Evolutionary conservation across 257 asterid species (phyloP), one percentile per base, ranked within the genome.

Genomic region (Osmanthus fragrans): DNA sequence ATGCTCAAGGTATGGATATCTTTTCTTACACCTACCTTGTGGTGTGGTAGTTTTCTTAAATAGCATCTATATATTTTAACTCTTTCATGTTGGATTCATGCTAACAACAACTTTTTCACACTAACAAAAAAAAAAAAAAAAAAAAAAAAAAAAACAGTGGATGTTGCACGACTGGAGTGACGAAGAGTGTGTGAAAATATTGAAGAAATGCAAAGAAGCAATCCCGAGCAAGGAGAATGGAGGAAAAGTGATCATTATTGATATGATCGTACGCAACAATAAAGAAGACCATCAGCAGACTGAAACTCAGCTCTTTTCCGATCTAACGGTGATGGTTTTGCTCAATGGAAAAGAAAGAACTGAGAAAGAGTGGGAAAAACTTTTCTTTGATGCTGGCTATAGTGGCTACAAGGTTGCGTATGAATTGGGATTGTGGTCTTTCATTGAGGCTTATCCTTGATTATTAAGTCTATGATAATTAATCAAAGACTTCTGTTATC

Each of bases 311-410:
- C 54, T 79, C 30, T 79, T 63, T 36, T 27, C 65, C 9, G 85
- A 79, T 11, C 64, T 87, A 84, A 2, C n/a, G 19, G 80, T 81
- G 86, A 81, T 83, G 86, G 25, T 56, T 11, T 32, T 18, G 21
- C 1, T 64, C 19, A 75, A 70, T 1, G 89, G 81, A 0, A 85
- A 73, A 72, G 83, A 87, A 45, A 85, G 89, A 79, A 82, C 25
- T 7, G 84, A 84, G 80, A 67, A 75, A 29, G 85, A 88, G 13
- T 89, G 86, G 87, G 84, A 73, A 32, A 80, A 83, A 0, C 83
- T 86, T 0, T 85, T 86, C 58, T 5, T 0, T 4, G 67, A 64
- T 13, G 87, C 88, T 30, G 86, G 89, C 21, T 34, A 84, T 76
- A 54, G 33, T n/a, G 36, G 69, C 72, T 88, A 81, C 19, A 85